These are phyloP conservation scores for Trichoderma pleuroti DNA, from an alignment of 2,329 filamentous ascomycete species.

Conservation along the genomic window DNA sequence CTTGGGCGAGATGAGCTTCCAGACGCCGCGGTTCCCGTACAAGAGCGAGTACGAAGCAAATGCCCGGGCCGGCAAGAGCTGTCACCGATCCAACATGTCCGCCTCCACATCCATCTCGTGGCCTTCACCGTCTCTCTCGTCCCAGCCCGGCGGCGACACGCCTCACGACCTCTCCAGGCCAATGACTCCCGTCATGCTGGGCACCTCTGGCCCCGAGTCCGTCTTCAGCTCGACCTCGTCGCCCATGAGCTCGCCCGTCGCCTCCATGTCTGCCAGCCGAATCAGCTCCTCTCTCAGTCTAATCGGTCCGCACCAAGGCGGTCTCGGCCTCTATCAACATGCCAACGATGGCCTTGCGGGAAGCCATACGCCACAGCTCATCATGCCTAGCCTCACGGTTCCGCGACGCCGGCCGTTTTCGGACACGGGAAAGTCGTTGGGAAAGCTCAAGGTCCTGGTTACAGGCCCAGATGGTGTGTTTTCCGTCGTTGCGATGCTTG, in stretches of 20 bases:
- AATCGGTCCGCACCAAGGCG: slow-evolving; percentile 23
- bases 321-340: slow-evolving; percentile 19
- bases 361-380: slow-evolving; percentile 65
- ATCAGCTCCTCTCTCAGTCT: slow-evolving; percentile 27
- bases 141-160: slow-evolving; percentile 17
- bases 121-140: slow-evolving; percentile 17
- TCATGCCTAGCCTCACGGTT: slow-evolving; percentile 96
- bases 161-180: slow-evolving; percentile 26
- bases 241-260: slow-evolving; percentile 48
- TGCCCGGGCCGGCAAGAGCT: neutral
- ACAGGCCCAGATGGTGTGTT: slow-evolving; percentile 69
- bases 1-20: slow-evolving; percentile 20
- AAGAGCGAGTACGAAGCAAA: neutral
- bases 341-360: neutral
- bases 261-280: slow-evolving; percentile 37
- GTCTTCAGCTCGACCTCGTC: slow-evolving; percentile 49
- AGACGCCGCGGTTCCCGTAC: neutral
- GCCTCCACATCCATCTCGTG: slow-evolving; percentile 16
- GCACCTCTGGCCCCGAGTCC: slow-evolving; percentile 30
- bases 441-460: slow-evolving; percentile 83
- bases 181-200: slow-evolving; percentile 29
- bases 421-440: slow-evolving; percentile 75
- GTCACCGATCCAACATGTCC: slow-evolving; percentile 15
- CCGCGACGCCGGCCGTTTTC: slow-evolving; percentile 87
- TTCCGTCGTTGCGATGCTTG: neutral